These are phyloP conservation scores for Cyclotella sp. DNA, from an alignment of 108 stramenopile species.

Conservation along the genomic window DNA sequence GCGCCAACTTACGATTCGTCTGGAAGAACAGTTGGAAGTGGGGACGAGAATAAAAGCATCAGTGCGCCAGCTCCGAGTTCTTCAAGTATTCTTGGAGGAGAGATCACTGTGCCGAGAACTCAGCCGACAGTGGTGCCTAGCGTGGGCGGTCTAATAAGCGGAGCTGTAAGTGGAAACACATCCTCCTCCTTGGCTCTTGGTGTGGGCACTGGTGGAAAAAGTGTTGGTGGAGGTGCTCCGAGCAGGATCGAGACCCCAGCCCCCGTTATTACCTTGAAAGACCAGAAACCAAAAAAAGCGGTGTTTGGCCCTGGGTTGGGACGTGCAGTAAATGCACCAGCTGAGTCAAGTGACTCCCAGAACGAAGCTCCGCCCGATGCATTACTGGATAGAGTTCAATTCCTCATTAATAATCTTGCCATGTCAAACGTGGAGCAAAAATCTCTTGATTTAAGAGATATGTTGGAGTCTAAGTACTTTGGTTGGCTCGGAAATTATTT, in stretches of 20 bases:
- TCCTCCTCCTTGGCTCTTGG: slow-evolving; percentile 21
- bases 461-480: slow-evolving; percentile 87
- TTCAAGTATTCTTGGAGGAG: slow-evolving; percentile 41
- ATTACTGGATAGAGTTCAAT: slow-evolving; percentile 93
- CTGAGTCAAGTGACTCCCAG: slow-evolving; percentile 54
- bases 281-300: slow-evolving; percentile 62
- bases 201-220: slow-evolving; percentile 4
- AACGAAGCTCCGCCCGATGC: slow-evolving; percentile 88
- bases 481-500: slow-evolving; percentile 98
- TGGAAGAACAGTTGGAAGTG: slow-evolving; percentile 25
- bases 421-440: slow-evolving; percentile 92
- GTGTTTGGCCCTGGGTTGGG: slow-evolving; percentile 88
- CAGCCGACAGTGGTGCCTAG: slow-evolving; percentile 14
- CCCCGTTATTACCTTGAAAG: slow-evolving; percentile 24
- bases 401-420: slow-evolving; percentile 98
- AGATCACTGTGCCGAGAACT: slow-evolving; percentile 41
- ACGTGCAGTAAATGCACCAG: slow-evolving; percentile 74
- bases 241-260: slow-evolving; percentile 38
- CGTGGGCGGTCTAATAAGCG: slow-evolving; percentile 26
- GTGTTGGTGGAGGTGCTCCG: slow-evolving; percentile 9
- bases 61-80: not conserved
- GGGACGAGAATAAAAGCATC: slow-evolving; percentile 24
- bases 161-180: slow-evolving; percentile 24
- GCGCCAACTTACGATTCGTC: slow-evolving; percentile 25
- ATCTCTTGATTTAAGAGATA: slow-evolving; percentile 87